Percentiles rank a stretch among this genome's conserved stretches.
Conservation (phyloP, 768 basidiomycete species). For the Cystobasidium onofrii region DNA sequence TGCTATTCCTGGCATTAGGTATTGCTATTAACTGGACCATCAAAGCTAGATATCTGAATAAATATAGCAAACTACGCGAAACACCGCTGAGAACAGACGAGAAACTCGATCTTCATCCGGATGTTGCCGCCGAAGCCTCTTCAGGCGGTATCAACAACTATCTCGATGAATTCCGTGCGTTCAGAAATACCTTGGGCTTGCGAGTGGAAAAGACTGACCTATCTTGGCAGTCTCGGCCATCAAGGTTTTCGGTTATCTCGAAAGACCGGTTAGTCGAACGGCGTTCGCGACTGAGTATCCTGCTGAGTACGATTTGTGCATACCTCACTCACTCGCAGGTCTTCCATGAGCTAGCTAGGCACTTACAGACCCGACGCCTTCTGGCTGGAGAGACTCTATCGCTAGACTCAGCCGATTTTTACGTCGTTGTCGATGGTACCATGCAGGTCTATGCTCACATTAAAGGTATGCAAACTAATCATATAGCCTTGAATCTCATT, state of each 20-base stretch:
- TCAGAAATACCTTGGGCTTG: neutral
- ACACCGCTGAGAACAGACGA: constrained; percentile 40
- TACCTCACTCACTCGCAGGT: too few relatives aligned
- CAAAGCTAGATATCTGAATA: constrained; percentile 33
- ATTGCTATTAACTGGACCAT: constrained; percentile 27
- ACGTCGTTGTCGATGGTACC: constrained; percentile 95
- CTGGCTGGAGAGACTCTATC: constrained; percentile 92
- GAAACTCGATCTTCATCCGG: constrained; percentile 59
- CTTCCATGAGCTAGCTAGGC: constrained; percentile 92
- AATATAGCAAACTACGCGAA: constrained; percentile 48
- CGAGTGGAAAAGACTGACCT: neutral
- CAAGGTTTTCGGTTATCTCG: constrained; percentile 91
- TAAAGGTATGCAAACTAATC: constrained; percentile 36
- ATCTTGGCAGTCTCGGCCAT: constrained; percentile 59
- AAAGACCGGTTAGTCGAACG: constrained; percentile 68
- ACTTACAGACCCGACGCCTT: constrained; percentile 87
- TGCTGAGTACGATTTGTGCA: too few relatives aligned
- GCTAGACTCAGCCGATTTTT: constrained; percentile 87
- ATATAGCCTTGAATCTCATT: too few relatives aligned
- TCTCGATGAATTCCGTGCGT: constrained; percentile 76
- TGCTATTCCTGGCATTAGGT: constrained; percentile 1
- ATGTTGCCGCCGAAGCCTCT: constrained; percentile 65
- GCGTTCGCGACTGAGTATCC: neutral
- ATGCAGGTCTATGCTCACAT: constrained; percentile 81
- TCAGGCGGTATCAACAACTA: constrained; percentile 79